Evolutionary conservation across 139 green algal genomes (phyloP), one percentile per base, ranked within the genome.

Genomic region (Micromonas pusilla): DNA sequence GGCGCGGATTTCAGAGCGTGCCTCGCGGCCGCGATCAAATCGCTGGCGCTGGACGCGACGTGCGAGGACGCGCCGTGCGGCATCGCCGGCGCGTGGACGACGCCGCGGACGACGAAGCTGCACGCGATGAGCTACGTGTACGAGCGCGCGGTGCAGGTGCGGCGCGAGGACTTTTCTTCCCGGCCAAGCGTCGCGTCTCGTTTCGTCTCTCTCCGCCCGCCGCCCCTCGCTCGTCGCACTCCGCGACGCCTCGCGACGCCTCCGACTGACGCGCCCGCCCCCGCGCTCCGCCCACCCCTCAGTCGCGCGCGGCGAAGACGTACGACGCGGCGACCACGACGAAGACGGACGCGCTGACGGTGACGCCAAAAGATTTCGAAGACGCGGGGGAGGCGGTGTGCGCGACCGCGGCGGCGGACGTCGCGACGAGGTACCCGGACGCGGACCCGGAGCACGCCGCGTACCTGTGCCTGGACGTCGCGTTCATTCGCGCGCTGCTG

Each of bases 81-180:
- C 3, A 98, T 99, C 83, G 88, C 85, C 63, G 95, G 95, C 39
- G 92, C 90, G 0, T 99, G 94, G 94, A 83, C 88, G 9, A 53
- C 66, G 33, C 31, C 31, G 33, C 31, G 66, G 13, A 53, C 19
- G 16, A 73, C 66, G 13, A 20, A 33, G 2, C 52, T 73, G 20
- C 98, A 96, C 67, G 83, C 97, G 25, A 94, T 89, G 64, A 97
- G 90, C 28, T 98, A 97, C 87, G 97, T 98, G 84, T 97, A 91
- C 88, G 95, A 98, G 87, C 74, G 87, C 9, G 91, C 88, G 32
- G 67, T 80, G 2, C 85, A 94, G n/a, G 57, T 82, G 78, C 25
- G 87, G 84, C 45, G 45, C 45, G 9, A 16, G 9, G 45, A 16
- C 45, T 16, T 9, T 57, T 57, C 45, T n/a, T n/a, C n/a, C n/a